Conservation (phyloP, 495 filamentous ascomycete genomes). For the Hypoxylon crocopeplum region DNA sequence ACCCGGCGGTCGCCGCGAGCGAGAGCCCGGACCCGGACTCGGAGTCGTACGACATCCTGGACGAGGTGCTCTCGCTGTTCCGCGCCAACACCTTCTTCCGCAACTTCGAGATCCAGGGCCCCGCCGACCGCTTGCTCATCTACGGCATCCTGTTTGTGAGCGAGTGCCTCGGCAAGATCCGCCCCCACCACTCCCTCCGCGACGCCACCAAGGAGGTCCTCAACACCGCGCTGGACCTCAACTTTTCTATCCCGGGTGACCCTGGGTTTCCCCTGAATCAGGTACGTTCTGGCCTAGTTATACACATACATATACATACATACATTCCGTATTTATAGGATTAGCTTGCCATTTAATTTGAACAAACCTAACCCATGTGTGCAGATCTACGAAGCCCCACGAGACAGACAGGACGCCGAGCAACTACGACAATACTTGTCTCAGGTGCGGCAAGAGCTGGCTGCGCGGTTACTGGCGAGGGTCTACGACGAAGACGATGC, state of each 20-base stretch:
- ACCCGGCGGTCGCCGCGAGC: slow-evolving; percentile 69
- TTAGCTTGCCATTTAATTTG: background rate
- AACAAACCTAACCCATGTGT: too few relatives aligned
- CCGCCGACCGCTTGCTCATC: slow-evolving; percentile 91
- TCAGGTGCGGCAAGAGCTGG: slow-evolving; percentile 92
- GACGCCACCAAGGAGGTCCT: slow-evolving; percentile 62
- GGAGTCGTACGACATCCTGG: slow-evolving; percentile 91
- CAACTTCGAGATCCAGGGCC: slow-evolving; percentile 99
- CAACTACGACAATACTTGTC: slow-evolving; percentile 83
- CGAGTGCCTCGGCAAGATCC: slow-evolving; percentile 86
- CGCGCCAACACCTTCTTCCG: slow-evolving; percentile 98
- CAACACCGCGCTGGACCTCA: slow-evolving; percentile 75
- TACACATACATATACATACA: too few relatives aligned
- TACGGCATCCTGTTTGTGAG: slow-evolving; percentile 95
- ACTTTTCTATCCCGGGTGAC: slow-evolving; percentile 95
- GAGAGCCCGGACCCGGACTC: slow-evolving; percentile 80
- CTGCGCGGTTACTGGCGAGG: slow-evolving; percentile 76
- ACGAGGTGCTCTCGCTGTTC: slow-evolving; percentile 92
- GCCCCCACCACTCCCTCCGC: slow-evolving; percentile 60
- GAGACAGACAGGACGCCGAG: slow-evolving; percentile 88
- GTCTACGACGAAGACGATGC: slow-evolving; percentile 84
- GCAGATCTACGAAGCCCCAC: slow-evolving; percentile 70
- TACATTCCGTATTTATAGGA: too few relatives aligned
- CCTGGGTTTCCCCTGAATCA: slow-evolving; percentile 93
- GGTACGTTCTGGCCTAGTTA: slow-evolving; percentile 43